A percentile compares a stretch with the other conserved stretches of the same genome.
Conservation (phyloP, 306 rosid species). For the Corylus americana region DNA sequence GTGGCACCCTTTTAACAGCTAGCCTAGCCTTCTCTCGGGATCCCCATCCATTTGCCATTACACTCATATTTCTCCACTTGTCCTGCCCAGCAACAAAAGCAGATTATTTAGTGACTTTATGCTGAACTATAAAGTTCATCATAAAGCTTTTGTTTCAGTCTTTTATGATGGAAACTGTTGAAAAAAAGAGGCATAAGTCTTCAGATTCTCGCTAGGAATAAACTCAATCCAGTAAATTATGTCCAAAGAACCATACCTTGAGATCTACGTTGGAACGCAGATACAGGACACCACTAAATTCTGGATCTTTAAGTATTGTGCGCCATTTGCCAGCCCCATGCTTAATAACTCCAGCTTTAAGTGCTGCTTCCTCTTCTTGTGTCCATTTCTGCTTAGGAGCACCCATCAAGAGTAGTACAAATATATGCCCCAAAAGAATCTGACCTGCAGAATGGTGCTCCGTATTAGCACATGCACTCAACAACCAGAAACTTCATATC, state of each 20-base stretch:
- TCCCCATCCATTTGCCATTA: constrained; percentile 94
- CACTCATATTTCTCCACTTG: constrained; percentile 97
- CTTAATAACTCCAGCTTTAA: constrained; percentile 95
- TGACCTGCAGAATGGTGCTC: constrained; percentile 30
- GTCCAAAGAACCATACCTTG: constrained; percentile 55
- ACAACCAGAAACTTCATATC: not conserved
- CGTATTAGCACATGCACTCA: constrained; percentile 5
- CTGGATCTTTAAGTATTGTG: constrained; percentile 93
- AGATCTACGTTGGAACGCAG: constrained; percentile 97
- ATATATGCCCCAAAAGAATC: constrained; percentile 21
- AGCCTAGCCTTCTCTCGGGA: constrained; percentile 80
- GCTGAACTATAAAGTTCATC: constrained; percentile 11
- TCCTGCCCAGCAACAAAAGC: constrained; percentile 54
- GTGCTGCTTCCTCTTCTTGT: constrained; percentile 85
- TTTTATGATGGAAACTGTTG: not conserved
- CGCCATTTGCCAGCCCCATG: constrained; percentile 99
- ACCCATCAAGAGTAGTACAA: constrained; percentile 59
- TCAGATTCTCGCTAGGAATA: not conserved
- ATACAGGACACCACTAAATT: constrained; percentile 68
- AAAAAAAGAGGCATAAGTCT: not conserved
- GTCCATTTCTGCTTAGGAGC: constrained; percentile 99
- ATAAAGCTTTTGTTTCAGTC: constrained; percentile 13
- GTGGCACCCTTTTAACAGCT: constrained; percentile 61
- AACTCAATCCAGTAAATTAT: not conserved
- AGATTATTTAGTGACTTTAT: constrained; percentile 7